Evolutionary conservation across 2,329 filamentous ascomycete species (phyloP).

Genomic region (Exophiala lecanii-corni): DNA sequence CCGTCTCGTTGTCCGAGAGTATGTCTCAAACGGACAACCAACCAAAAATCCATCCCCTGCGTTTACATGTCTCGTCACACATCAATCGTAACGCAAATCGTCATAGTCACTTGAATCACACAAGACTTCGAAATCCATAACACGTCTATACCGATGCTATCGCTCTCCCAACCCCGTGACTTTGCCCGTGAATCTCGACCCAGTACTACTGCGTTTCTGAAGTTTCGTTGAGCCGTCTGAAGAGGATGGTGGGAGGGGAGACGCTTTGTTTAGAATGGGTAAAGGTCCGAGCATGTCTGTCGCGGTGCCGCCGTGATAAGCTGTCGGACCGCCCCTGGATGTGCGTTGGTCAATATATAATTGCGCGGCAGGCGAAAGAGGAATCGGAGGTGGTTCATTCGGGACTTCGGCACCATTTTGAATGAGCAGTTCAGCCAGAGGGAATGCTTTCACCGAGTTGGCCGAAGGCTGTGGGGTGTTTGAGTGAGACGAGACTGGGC

Average conservation of each 20-base stretch:
- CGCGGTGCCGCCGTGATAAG: slow-evolving; percentile 28
- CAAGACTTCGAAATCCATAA: slow-evolving; percentile 7
- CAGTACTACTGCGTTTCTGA: slow-evolving; percentile 75
- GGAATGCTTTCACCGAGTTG: slow-evolving; percentile 59
- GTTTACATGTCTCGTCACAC: too few species aligned
- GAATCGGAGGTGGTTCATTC: slow-evolving; percentile 68
- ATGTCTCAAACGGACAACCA: too few species aligned
- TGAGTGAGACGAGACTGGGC: slow-evolving; percentile 51
- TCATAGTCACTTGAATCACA: slow-evolving; percentile 13
- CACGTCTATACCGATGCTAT: slow-evolving; percentile 28
- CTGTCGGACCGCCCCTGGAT: slow-evolving; percentile 40
- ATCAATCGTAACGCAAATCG: background rate
- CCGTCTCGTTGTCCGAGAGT: too few species aligned
- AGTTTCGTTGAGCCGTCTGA: slow-evolving; percentile 54
- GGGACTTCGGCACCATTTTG: slow-evolving; percentile 94
- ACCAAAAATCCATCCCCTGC: too few species aligned
- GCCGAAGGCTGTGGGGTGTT: slow-evolving; percentile 31
- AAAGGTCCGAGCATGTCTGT: slow-evolving; percentile 60
- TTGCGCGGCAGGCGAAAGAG: slow-evolving; percentile 73
- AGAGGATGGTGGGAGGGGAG: slow-evolving; percentile 21
- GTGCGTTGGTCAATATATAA: slow-evolving; percentile 77
- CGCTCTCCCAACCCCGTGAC: slow-evolving; percentile 43
- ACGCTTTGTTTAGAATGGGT: slow-evolving; percentile 43
- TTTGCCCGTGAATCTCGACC: slow-evolving; percentile 59
- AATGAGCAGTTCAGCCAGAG: slow-evolving; percentile 82